These are phyloP conservation scores for Phytophthora sojae DNA, from an alignment of 352 stramenopile species.

Conservation along the genomic window DNA sequence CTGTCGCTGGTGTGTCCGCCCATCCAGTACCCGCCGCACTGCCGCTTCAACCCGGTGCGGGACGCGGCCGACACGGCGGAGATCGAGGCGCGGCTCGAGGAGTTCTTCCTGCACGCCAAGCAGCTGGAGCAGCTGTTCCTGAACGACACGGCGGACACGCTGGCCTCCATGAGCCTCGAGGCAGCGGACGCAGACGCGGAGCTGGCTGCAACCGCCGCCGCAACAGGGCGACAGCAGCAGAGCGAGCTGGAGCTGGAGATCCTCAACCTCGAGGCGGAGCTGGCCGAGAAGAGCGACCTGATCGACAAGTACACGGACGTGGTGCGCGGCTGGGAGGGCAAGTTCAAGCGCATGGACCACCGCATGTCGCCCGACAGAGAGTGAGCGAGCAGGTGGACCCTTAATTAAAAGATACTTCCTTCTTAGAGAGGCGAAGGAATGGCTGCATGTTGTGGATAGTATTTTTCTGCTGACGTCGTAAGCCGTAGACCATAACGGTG, in stretches of 20 bases:
- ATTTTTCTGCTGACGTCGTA: constrained; percentile 2
- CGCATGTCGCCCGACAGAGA: constrained; percentile 60
- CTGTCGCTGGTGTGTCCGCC: constrained; percentile 78
- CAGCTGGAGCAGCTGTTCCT: constrained; percentile 82
- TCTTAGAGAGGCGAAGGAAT: constrained; percentile 10
- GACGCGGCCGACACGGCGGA: constrained; percentile 80
- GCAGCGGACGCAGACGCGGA: constrained; percentile 3
- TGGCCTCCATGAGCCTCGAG: constrained; percentile 26
- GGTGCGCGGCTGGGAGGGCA: constrained; percentile 84
- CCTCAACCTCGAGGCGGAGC: constrained; percentile 72
- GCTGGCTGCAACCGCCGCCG: neutral
- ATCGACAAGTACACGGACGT: constrained; percentile 89
- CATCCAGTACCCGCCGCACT: constrained; percentile 87
- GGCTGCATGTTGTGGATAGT: constrained; percentile 22
- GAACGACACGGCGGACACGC: constrained; percentile 33
- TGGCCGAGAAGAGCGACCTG: constrained; percentile 86
- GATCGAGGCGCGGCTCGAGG: constrained; percentile 71
- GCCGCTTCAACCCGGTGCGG: constrained; percentile 85
- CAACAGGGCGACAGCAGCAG: constrained; percentile 30
- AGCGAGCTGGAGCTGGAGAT: constrained; percentile 82
- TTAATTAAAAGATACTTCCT: neutral
- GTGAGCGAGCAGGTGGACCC: neutral
- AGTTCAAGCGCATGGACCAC: constrained; percentile 82
- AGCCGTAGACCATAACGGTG: neutral
- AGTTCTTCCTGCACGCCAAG: constrained; percentile 87